Conservation (phyloP, 176 grass and related monocot species). For the Rhynchospora pubera region DNA sequence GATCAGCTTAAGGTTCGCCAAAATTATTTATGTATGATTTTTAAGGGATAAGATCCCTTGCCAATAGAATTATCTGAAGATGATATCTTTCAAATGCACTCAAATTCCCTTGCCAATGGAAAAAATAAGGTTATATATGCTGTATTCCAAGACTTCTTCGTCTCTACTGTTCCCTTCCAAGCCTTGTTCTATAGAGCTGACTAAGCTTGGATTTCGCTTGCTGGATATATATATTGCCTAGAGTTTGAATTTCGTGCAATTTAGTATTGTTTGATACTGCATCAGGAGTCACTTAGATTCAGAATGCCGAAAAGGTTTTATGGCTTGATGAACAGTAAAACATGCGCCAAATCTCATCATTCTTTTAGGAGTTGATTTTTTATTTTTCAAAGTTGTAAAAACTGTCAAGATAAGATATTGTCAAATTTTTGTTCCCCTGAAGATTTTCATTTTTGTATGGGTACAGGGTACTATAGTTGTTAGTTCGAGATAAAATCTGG, state of each 20-base stretch:
- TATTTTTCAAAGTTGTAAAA: background rate
- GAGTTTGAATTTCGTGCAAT: background rate
- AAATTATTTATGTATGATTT: background rate
- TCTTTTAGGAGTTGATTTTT: background rate
- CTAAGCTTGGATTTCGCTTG: background rate
- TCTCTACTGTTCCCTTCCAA: too few relatives aligned
- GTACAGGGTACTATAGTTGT: too few relatives aligned
- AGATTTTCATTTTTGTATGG: too few relatives aligned
- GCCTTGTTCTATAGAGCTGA: too few relatives aligned
- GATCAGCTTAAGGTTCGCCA: slow-evolving; percentile 85
- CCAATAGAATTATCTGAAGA: background rate
- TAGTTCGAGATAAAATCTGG: background rate
- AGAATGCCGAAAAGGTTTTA: background rate
- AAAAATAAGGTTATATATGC: background rate
- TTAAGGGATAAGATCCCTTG: background rate
- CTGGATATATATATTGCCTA: slow-evolving; percentile 9
- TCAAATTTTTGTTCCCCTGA: background rate
- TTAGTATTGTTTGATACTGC: background rate
- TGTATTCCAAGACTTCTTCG: too few relatives aligned
- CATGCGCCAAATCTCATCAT: background rate
- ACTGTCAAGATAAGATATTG: background rate
- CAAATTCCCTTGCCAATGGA: background rate
- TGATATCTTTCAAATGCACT: background rate
- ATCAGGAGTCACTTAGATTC: background rate
- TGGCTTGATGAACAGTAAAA: background rate